A percentile compares a stretch with the other conserved stretches of the same genome.
These are phyloP conservation scores for Secale cereale DNA, from an alignment of 176 grass and related monocot genomes.

Conservation along the genomic window DNA sequence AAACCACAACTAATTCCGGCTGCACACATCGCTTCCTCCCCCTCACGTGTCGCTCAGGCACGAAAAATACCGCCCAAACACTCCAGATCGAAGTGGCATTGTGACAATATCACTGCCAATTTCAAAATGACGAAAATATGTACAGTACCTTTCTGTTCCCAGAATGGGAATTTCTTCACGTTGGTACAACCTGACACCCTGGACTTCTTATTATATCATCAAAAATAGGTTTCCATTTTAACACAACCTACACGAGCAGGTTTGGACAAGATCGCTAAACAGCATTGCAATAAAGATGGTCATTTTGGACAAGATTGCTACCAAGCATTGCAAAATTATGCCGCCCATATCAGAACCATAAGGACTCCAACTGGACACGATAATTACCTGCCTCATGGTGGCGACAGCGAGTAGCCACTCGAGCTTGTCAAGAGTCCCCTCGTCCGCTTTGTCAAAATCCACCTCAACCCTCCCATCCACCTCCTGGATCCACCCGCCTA, in stretches of 20 bases:
- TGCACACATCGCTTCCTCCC: too few species aligned
- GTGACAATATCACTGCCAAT: not conserved
- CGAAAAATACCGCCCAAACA: too few species aligned
- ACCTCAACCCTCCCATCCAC: conserved; percentile 37
- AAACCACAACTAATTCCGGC: too few species aligned
- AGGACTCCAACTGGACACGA: not conserved
- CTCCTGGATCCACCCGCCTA: conserved; percentile 26
- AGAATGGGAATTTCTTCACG: not conserved
- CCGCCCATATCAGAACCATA: not conserved
- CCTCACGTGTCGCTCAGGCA: too few species aligned
- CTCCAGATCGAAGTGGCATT: not conserved
- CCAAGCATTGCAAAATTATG: not conserved
- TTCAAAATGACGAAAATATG: conserved; percentile 5
- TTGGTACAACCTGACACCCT: not conserved
- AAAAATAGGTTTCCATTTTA: not conserved
- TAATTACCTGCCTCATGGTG: conserved; percentile 16
- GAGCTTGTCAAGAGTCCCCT: conserved; percentile 42
- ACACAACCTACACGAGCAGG: not conserved
- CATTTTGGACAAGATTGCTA: not conserved
- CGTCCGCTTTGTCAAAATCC: conserved; percentile 45
- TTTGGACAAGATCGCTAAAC: not conserved
- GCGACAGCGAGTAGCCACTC: conserved; percentile 6
- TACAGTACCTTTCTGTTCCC: not conserved
- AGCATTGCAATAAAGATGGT: not conserved
- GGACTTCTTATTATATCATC: not conserved